Evolutionary conservation across 257 asterid species (phyloP), one percentile per base, ranked within the genome.

Genomic region (Scutellaria baicalensis): DNA sequence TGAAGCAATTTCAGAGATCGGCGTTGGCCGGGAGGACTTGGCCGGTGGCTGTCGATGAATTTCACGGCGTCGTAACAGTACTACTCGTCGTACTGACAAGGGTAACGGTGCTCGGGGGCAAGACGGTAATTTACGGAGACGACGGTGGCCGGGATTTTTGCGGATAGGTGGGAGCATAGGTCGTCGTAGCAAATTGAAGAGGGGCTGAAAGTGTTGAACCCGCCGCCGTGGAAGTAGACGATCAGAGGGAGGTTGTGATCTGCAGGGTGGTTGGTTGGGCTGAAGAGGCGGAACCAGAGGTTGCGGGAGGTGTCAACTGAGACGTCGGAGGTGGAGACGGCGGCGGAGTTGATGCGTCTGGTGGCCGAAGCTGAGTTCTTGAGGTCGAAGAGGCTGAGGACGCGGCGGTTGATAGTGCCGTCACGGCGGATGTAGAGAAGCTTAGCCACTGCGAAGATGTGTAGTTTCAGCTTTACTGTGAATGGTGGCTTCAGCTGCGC

Each of bases 261-360:
- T 21, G 69, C 14, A 9, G 66, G 33, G n/a, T 10, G n/a, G 62
- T 3, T 0, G 61, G 13, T 33, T 14, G 84, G 84, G 68, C 38
- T 17, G 75, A 43, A 78, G 71, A 72, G 81, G 64, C 84, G 80
- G 70, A 78, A 73, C 82, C 82, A 82, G 73, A 82, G 83, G 76
- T 55, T 59, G 65, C 78, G 78, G 27, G 73, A 18, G 77, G 83
- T 63, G 79, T 78, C 81, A 39, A 82, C 14, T 6, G 75, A 16
- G 75, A 75, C n/a, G 71, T 78, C 80, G 50, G 72, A 47, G 49
- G 70, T 39, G 55, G 84, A 44, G 60, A 76, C 67, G 0, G 64
- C 1, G 20, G 33, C 6, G 67, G 35, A 17, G 33, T 35, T 20
- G 54, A 78, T 51, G 74, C 40, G 14, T 35, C 33, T 55, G 35